Evolutionary conservation across 2,329 filamentous ascomycete genomes (phyloP).

Genomic region (Microdochium nivale): DNA sequence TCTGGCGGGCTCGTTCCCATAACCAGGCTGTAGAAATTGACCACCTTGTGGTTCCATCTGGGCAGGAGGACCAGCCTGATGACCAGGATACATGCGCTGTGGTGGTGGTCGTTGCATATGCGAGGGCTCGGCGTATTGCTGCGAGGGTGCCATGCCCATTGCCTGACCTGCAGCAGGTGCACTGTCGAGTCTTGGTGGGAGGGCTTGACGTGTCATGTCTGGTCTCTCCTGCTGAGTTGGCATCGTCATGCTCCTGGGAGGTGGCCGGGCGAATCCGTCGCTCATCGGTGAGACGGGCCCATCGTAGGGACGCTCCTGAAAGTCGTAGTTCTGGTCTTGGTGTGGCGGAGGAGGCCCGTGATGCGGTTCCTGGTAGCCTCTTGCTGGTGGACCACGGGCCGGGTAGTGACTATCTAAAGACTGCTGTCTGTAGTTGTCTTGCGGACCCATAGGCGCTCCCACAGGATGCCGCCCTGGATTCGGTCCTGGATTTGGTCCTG

Average conservation of each 20-base stretch:
- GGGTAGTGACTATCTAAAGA: conserved; percentile 22
- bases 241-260: conserved; percentile 54
- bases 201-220: conserved; percentile 24
- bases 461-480: not conserved
- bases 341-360: conserved; percentile 21
- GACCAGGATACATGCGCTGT: conserved; percentile 41
- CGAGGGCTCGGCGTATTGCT: conserved; percentile 45
- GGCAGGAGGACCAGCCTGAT: conserved; percentile 26
- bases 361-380: conserved; percentile 26
- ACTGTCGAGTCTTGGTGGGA: conserved; percentile 30
- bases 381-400: conserved; percentile 24
- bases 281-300: conserved; percentile 24
- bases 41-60: conserved; percentile 8
- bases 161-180: conserved; percentile 36
- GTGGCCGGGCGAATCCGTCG: conserved; percentile 38
- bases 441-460: not conserved
- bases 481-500: not conserved
- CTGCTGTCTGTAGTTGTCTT: conserved; percentile 25
- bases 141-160: conserved; percentile 35
- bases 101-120: conserved; percentile 39
- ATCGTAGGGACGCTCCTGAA: conserved; percentile 26
- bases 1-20: conserved; percentile 23
- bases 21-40: conserved; percentile 21
- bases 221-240: conserved; percentile 35
- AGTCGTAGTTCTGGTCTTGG: conserved; percentile 25